A percentile compares a stretch with the other conserved stretches of the same genome.
These are phyloP conservation scores for Phytophthora ohioensis DNA, from an alignment of 352 stramenopile species.

Conservation along the genomic window DNA sequence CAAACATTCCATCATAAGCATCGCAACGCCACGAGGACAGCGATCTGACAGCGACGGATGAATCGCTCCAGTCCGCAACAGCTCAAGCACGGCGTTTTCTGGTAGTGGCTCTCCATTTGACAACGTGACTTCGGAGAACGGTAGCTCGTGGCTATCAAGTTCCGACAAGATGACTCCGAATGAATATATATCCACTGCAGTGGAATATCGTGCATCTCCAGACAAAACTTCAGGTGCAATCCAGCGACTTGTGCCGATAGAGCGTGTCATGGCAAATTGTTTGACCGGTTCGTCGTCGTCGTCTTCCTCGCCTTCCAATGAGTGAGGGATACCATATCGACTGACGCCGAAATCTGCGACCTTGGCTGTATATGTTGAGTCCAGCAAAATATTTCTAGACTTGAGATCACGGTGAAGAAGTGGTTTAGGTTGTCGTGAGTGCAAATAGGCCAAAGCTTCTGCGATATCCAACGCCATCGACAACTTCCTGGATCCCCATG, in stretches of 20 bases:
- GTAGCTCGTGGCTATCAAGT: slow-evolving; percentile 73
- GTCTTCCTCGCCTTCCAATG: slow-evolving; percentile 30
- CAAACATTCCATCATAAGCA: slow-evolving; percentile 65
- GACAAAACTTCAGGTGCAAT: slow-evolving; percentile 73
- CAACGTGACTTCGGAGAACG: slow-evolving; percentile 67
- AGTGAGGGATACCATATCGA: slow-evolving; percentile 46
- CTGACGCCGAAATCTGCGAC: slow-evolving; percentile 77
- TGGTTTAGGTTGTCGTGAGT: slow-evolving; percentile 54
- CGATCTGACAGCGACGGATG: slow-evolving; percentile 56
- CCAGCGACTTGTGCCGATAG: slow-evolving; percentile 54
- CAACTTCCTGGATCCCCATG: slow-evolving; percentile 67
- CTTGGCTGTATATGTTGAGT: slow-evolving; percentile 66
- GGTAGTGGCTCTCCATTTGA: slow-evolving; percentile 62
- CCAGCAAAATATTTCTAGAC: slow-evolving; percentile 72
- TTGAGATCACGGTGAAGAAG: slow-evolving; percentile 81
- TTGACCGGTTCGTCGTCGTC: slow-evolving; percentile 28
- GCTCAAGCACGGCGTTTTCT: slow-evolving; percentile 59
- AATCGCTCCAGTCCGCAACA: slow-evolving; percentile 60
- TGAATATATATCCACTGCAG: slow-evolving; percentile 73
- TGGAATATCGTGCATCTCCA: slow-evolving; percentile 49
- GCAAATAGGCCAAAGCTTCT: slow-evolving; percentile 72
- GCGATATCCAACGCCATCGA: slow-evolving; percentile 66
- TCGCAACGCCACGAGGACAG: slow-evolving; percentile 54
- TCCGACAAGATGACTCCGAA: slow-evolving; percentile 79
- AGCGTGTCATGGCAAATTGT: slow-evolving; percentile 36